A percentile compares a stretch with the other conserved stretches of the same genome.
phyloP scores from a whole-genome alignment of 2,329 filamentous ascomycete genomes.

The Polytolypa hystricis region DNA sequence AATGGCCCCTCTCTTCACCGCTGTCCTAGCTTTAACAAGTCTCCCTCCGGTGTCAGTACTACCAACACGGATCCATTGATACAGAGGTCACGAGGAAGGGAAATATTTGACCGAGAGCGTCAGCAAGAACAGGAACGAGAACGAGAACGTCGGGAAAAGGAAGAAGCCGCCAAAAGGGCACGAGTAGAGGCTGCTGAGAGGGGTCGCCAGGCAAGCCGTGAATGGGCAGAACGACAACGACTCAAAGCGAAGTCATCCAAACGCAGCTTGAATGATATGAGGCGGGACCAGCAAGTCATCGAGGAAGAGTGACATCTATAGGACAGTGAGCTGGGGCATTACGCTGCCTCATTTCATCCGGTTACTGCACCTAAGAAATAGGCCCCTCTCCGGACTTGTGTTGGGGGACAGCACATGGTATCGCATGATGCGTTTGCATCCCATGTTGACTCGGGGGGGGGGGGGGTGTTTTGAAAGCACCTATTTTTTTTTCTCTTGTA shows the following conservation, averaged over 20 bases:
- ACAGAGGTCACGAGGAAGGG: constrained; percentile 20
- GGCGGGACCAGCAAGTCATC: not conserved
- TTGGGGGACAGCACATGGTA: too few species aligned
- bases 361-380: too few species aligned
- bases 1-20: not conserved
- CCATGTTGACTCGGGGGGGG: too few species aligned
- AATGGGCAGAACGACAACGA: constrained; percentile 25
- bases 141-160: constrained; percentile 21
- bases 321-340: too few species aligned
- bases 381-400: too few species aligned
- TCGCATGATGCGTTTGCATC: too few species aligned
- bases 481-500: too few species aligned
- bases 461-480: too few species aligned
- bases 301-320: too few species aligned
- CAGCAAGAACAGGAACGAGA: constrained; percentile 16
- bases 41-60: not conserved
- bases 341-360: too few species aligned
- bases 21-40: not conserved
- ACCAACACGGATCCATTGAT: constrained; percentile 12
- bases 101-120: constrained; percentile 18
- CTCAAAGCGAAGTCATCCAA: constrained; percentile 4
- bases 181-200: constrained; percentile 25
- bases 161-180: constrained; percentile 22
- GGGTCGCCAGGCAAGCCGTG: constrained; percentile 22
- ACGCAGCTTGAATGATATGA: not conserved